These are phyloP conservation scores for Staphylotrichum longicolle DNA, from an alignment of 495 filamentous ascomycete species.

Conservation along the genomic window DNA sequence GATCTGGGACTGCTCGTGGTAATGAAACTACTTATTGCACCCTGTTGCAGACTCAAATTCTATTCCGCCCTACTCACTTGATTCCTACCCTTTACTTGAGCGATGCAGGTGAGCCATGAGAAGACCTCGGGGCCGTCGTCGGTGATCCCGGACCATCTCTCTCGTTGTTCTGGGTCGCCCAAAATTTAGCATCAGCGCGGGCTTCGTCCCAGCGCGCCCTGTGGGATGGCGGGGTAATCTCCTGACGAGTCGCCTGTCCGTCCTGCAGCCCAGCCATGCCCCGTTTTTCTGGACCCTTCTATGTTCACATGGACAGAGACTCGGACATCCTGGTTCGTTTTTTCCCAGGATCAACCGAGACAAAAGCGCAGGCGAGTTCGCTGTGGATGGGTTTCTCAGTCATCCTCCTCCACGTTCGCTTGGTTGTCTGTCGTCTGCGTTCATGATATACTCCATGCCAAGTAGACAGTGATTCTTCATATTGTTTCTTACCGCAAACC, in stretches of 20 bases:
- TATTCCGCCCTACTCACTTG: neutral
- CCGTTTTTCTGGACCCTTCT: constrained; percentile 17
- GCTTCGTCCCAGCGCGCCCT: neutral
- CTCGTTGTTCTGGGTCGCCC: too few species aligned
- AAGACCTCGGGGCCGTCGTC: neutral
- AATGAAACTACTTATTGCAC: constrained; percentile 20
- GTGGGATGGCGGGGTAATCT: constrained; percentile 12
- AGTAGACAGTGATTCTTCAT: neutral
- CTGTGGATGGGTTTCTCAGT: constrained; percentile 10
- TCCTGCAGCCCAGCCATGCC: neutral
- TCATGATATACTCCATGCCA: neutral
- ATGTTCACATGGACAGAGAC: neutral
- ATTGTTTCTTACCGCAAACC: neutral
- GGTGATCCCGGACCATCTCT: too few species aligned
- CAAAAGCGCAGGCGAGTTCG: constrained; percentile 18
- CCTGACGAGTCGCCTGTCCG: neutral
- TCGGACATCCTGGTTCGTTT: constrained; percentile 6
- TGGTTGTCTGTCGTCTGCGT: neutral
- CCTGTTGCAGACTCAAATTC: constrained; percentile 5
- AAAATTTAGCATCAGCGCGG: neutral
- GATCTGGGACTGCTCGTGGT: constrained; percentile 17
- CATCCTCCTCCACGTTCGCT: neutral
- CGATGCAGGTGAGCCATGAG: neutral
- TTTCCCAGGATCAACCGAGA: neutral
- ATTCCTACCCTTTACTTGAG: neutral